A percentile compares a stretch with the other conserved stretches of the same genome.
Evolutionary conservation across 176 grass and related monocot species (phyloP).

Genomic region (Eleusine coracana): DNA sequence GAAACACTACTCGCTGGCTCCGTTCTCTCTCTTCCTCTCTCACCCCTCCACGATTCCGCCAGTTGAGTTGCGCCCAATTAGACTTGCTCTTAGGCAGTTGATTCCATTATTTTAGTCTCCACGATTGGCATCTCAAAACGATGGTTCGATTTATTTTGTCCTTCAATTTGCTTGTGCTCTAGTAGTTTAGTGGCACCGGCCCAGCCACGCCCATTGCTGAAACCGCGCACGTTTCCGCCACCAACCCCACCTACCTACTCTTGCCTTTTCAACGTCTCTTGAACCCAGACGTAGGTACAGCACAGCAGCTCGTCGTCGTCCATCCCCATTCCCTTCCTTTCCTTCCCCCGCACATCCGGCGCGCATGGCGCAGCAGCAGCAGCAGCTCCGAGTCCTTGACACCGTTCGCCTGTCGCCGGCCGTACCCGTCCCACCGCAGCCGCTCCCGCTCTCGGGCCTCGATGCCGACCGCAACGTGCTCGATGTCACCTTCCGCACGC

Average conservation of each 20-base stretch:
- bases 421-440: background rate
- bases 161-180: no score
- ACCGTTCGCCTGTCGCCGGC: constrained; percentile 43
- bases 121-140: no score
- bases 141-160: no score
- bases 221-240: constrained; percentile 15
- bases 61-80: no score
- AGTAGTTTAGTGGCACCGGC: constrained; percentile 23
- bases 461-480: constrained; percentile 67
- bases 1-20: no score
- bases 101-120: no score
- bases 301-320: background rate
- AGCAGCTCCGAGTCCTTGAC: constrained; percentile 41
- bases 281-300: background rate
- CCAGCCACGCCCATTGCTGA: constrained; percentile 39
- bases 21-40: no score
- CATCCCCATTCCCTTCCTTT: background rate
- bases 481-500: constrained; percentile 64
- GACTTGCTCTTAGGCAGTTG: no score
- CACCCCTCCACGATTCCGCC: no score
- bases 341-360: background rate
- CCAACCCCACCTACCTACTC: constrained; percentile 29
- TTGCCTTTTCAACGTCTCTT: background rate
- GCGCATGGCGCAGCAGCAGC: constrained; percentile 24
- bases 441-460: constrained; percentile 59